Conservation (phyloP, 495 filamentous ascomycete species). For the Chaetomium fimeti region DNA sequence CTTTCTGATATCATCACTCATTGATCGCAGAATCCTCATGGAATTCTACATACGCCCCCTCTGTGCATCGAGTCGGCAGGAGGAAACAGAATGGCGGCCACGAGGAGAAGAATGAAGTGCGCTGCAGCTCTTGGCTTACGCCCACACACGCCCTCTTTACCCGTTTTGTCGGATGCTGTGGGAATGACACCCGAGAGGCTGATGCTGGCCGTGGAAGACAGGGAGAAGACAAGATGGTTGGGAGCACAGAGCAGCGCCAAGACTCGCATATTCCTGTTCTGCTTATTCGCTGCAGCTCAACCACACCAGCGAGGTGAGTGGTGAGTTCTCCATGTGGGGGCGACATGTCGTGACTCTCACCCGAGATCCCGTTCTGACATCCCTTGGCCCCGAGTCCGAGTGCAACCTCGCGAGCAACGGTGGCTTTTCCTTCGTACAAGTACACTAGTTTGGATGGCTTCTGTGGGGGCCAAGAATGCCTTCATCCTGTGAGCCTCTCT, state of each 20-base stretch:
- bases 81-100: background rate
- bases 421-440: no score
- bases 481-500: no score
- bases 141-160: no score
- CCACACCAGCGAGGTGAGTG: background rate
- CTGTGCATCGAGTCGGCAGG: background rate
- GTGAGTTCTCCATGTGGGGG: background rate
- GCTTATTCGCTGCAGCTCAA: background rate
- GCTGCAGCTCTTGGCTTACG: background rate
- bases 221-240: background rate
- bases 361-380: background rate
- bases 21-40: no score
- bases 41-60: background rate
- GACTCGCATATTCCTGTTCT: background rate
- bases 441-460: background rate
- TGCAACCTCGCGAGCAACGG: background rate
- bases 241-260: slow-evolving; percentile 6
- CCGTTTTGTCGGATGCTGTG: background rate
- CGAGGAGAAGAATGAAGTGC: background rate
- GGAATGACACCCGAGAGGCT: slow-evolving; percentile 11
- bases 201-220: background rate
- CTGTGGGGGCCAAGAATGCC: background rate
- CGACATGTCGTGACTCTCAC: background rate
- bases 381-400: background rate
- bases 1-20: background rate